These are phyloP conservation scores for Rhododendron kiyosumense DNA, from an alignment of 148 eudicot species.

Conservation along the genomic window DNA sequence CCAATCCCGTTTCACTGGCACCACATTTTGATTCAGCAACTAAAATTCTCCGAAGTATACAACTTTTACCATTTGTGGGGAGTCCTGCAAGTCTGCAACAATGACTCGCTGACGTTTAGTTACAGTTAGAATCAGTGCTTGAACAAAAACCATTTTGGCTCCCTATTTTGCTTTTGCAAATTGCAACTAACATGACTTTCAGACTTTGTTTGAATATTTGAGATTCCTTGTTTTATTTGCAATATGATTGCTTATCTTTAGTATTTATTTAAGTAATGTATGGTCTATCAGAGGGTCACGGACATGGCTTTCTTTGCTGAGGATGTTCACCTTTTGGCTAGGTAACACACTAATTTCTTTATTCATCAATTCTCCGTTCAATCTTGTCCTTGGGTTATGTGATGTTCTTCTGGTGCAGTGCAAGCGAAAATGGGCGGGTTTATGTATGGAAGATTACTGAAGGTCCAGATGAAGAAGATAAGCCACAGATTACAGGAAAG, in stretches of 20 bases:
- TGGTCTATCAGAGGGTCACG: constrained; percentile 74
- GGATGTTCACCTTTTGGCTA: constrained; percentile 97
- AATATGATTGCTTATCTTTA: background rate
- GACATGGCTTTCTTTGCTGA: constrained; percentile 99
- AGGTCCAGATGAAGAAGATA: constrained; percentile 85
- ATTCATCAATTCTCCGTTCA: background rate
- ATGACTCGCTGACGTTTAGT: background rate
- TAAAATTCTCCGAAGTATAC: background rate
- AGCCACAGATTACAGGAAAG: constrained; percentile 79
- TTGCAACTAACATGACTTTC: background rate
- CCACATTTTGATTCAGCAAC: background rate
- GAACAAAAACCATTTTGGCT: background rate
- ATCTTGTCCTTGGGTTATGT: constrained; percentile 13
- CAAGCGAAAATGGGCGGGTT: constrained; percentile 90
- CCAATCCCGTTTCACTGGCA: background rate
- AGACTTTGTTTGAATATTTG: background rate
- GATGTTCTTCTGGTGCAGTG: constrained; percentile 46
- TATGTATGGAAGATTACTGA: constrained; percentile 91
- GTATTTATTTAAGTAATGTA: background rate
- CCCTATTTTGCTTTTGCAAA: background rate
- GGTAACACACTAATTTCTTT: constrained; percentile 40
- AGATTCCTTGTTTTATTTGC: background rate
- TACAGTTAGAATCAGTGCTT: background rate
- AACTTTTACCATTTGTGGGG: background rate
- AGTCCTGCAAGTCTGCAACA: background rate